These are phyloP conservation scores for Cercospora citrullina DNA, from an alignment of 2,329 filamentous ascomycete genomes.

Conservation along the genomic window DNA sequence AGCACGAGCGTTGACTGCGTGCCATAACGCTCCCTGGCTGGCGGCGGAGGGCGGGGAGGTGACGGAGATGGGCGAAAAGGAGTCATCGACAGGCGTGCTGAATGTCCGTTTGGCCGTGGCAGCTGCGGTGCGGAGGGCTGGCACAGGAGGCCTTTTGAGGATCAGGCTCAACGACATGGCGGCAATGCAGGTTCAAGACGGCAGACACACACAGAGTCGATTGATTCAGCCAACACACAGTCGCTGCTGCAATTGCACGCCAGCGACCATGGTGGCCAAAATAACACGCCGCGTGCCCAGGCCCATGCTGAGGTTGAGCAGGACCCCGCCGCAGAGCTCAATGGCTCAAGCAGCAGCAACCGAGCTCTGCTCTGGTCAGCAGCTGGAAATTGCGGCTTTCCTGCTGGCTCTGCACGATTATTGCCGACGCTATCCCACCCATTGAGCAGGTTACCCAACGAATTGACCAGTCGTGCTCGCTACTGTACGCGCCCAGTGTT, in stretches of 20 bases:
- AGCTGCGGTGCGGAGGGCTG: conserved; percentile 24
- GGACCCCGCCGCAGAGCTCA: neutral
- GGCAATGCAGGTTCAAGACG: neutral
- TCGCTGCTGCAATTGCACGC: neutral
- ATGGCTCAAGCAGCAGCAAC: neutral
- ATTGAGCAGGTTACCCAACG: neutral
- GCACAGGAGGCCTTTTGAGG: conserved; percentile 27
- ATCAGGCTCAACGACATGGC: conserved; percentile 32
- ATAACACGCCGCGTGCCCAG: neutral
- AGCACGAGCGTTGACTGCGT: conserved; percentile 60
- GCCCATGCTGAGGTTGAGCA: conserved; percentile 6
- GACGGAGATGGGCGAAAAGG: conserved; percentile 33
- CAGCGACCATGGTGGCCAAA: neutral
- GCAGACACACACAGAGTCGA: neutral
- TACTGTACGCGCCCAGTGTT: neutral
- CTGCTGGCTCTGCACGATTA: neutral
- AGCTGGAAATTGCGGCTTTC: neutral
- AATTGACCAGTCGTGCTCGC: neutral
- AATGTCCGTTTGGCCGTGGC: conserved; percentile 28
- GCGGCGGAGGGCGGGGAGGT: conserved; percentile 31
- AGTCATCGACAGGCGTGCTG: conserved; percentile 41
- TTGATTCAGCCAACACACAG: neutral
- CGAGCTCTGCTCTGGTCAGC: neutral
- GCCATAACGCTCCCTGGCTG: conserved; percentile 40
- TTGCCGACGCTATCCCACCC: neutral